Evolutionary conservation across 2,329 filamentous ascomycete genomes (phyloP).

Genomic region (Fusarium concolor): DNA sequence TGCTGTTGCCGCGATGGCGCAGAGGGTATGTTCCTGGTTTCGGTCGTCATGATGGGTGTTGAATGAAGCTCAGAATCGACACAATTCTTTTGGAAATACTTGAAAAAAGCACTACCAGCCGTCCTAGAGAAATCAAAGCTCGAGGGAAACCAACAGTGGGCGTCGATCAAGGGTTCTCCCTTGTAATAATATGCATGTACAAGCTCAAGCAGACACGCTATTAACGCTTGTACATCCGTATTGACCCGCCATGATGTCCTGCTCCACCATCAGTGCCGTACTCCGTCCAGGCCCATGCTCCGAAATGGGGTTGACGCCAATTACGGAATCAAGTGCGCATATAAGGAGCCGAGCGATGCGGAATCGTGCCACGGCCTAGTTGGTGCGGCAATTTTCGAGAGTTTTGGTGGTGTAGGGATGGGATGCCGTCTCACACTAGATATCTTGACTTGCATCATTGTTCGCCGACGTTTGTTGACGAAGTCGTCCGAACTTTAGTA

Average conservation of each 20-base stretch:
- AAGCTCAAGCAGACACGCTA: conserved; percentile 31
- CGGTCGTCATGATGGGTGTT: conserved; percentile 46
- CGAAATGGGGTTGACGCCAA: conserved; percentile 25
- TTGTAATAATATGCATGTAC: conserved; percentile 31
- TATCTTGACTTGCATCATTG: conserved; percentile 28
- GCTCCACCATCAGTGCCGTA: conserved; percentile 40
- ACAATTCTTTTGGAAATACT: neutral
- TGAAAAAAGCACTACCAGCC: neutral
- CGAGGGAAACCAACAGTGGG: conserved; percentile 1
- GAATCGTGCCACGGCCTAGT: conserved; percentile 15
- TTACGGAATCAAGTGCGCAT: conserved; percentile 27
- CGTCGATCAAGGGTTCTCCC: conserved; percentile 25
- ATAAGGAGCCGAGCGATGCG: conserved; percentile 6
- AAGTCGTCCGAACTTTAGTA: neutral
- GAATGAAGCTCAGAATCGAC: conserved; percentile 3
- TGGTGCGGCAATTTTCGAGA: conserved; percentile 42
- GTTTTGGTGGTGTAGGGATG: conserved; percentile 7
- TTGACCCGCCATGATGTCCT: conserved; percentile 34
- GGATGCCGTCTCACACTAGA: conserved; percentile 9
- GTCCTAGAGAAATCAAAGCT: neutral
- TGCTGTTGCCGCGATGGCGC: conserved; percentile 50
- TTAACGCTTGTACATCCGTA: conserved; percentile 36
- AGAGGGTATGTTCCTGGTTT: conserved; percentile 46
- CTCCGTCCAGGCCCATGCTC: conserved; percentile 35
- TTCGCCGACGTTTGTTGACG: neutral